Base-by-base conservation (phyloP, 768 basidiomycete genomes). In the Boletus edulis region DNA sequence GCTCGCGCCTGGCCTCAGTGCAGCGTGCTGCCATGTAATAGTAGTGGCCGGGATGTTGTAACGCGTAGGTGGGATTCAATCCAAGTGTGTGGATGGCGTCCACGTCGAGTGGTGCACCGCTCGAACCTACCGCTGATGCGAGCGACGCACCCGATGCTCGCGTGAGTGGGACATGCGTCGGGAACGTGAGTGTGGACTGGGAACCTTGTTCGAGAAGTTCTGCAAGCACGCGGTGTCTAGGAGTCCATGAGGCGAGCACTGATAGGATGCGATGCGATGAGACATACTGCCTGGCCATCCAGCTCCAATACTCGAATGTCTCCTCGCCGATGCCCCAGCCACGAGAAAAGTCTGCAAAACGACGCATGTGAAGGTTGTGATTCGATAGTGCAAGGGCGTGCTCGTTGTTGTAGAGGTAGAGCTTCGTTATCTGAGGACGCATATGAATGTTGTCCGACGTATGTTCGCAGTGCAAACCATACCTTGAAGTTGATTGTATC, bases 261-360 rank as follows among this genome's bases (percentile, higher is more conserved):
- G 18, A 29, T 18, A 18, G 53, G 11, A 56, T 1, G 17, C 10
- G 27, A 10, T 20, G 5, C 17, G 17, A 35, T 3, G 37, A 11
- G 17, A 78, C 88, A 52, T 63, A 94, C 91, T 97, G 94, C 66
- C 94, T 78, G 9, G 92, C 89, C 52, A 94, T 78, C 96, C 95
- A 99, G 60, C 90, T 91, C 96, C 96, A 98, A 67, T 87, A 98
- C 68, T 98, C 97, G 60, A 91, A 98, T 0, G 92, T 97, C 64
- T 94, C 91, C 63, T 95, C 93, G 15, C 94, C 95, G 52, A 98
- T 98, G 9, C 92, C 91, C 96, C 97, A 98, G 1, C 88, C 87
- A 18, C 89, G 76, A 6, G 90, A 89, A 60, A 99, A 84, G 63
- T 94, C 91, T 6, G 86, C 81, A 61, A 97, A 96, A 57, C 84